Base-by-base conservation (phyloP, 2,329 filamentous ascomycete genomes). In the Ceratocystis lukuohia region DNA sequence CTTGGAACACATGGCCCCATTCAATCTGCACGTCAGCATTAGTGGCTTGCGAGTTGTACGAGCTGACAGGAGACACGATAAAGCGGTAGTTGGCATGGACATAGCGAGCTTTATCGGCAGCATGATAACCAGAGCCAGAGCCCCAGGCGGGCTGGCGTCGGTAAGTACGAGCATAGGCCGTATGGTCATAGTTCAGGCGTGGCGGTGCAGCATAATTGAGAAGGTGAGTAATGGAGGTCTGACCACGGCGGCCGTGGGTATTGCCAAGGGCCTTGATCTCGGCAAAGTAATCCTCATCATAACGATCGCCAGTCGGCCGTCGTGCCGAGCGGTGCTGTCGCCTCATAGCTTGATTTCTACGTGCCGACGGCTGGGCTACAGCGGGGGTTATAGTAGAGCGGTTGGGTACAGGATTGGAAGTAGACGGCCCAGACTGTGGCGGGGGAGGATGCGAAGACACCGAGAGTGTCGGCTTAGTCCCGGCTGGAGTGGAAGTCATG, bases 11-110 rank as follows among this genome's bases (percentile, higher is more conserved):
- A 70, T 90, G 86, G 70, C 86, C 83, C 94, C 94, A 99, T 71
- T 96, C 89, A 65, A 99, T 77, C 72, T 94, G 88, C 61, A 92
- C 82, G 75, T 99, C 93, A 22, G 94, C 88, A 74, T 97, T 91
- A 59, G 84, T 82, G 28, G 90, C 88, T 73, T 97, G 91, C 5
- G 84, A 82, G 68, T 84, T 82, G 74, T 97, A 99, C 72, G 87
- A 84, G 67, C 85, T 87, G 66, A 84, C 82, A 2, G 94, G 93
- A 68, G 90, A 87, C 64, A 99, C 92, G 68, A 99, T 88, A 74
- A 99, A 99, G 66, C 94, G 88, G 74, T 99, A 99, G 75, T 99
- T 99, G 70, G 94, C 91, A 75, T 99, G 92, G 17, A 99, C 82
- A 67, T 82, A 93, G 80, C 89, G 86, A 67, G 92, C 88, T 77